Percentiles rank a stretch among this genome's conserved stretches.
phyloP scores from a whole-genome alignment of 2,329 filamentous ascomycete species.

The Aspergillus quadricinctus region DNA sequence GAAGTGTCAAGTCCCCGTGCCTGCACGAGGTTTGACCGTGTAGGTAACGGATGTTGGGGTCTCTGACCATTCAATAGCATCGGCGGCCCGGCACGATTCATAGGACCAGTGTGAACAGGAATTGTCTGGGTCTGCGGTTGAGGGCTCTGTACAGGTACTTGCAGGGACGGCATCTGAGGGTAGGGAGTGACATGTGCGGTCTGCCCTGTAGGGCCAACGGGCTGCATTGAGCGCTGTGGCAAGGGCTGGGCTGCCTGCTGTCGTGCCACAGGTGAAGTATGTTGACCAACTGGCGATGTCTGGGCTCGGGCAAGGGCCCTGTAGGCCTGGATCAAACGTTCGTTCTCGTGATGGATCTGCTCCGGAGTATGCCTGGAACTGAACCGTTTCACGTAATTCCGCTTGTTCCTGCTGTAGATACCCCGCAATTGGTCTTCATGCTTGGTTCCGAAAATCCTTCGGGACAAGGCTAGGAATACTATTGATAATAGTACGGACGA shows the following conservation, averaged over 20 bases:
- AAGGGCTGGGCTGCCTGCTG: background rate
- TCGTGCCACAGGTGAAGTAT: background rate
- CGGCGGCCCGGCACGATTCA: background rate
- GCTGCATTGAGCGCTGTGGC: background rate
- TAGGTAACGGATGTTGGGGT: background rate
- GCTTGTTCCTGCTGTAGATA: constrained; percentile 18
- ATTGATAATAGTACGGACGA: constrained; percentile 53
- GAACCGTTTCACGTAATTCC: constrained; percentile 15
- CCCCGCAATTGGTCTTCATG: constrained; percentile 12
- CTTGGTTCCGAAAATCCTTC: constrained; percentile 18
- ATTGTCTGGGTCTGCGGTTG: background rate
- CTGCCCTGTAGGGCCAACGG: background rate
- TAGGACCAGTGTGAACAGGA: background rate
- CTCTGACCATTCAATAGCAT: background rate
- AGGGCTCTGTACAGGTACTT: background rate
- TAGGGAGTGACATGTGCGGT: background rate
- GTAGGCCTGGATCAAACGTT: background rate
- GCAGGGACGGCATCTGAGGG: background rate
- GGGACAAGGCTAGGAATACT: constrained; percentile 43
- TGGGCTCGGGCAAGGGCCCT: background rate
- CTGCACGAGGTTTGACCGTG: background rate
- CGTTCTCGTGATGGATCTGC: constrained; percentile 6
- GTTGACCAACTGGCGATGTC: background rate
- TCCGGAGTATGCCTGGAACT: background rate
- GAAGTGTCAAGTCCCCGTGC: background rate